These are phyloP conservation scores for Diaporthe longicolla DNA, from an alignment of 2,329 filamentous ascomycete species.

Conservation along the genomic window DNA sequence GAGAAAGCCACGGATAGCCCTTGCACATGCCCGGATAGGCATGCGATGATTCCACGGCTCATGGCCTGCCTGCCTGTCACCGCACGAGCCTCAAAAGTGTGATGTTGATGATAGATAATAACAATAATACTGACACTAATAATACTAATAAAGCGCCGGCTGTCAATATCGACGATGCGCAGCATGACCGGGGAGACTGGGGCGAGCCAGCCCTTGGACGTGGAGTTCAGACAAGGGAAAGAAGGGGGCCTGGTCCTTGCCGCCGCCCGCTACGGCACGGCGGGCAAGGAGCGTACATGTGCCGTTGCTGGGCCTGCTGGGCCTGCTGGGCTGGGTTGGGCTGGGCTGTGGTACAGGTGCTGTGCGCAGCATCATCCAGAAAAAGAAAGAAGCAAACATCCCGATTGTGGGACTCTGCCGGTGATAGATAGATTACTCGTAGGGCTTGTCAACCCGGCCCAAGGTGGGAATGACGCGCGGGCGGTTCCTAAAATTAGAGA, in stretches of 20 bases:
- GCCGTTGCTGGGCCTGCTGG: not conserved
- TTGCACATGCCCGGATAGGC: conserved; percentile 20
- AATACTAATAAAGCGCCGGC: not conserved
- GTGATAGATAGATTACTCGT: conserved; percentile 28
- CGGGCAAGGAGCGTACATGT: not conserved
- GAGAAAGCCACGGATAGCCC: conserved; percentile 17
- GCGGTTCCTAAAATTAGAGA: conserved; percentile 30
- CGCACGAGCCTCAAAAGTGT: conserved; percentile 12
- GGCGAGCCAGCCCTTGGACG: not conserved
- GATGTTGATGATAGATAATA: conserved; percentile 4
- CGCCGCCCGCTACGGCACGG: conserved; percentile 7
- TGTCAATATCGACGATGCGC: conserved; percentile 15
- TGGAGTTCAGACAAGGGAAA: not conserved
- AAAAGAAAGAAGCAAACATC: not conserved
- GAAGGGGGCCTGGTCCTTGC: conserved; percentile 22
- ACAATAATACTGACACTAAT: not conserved
- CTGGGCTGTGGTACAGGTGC: not conserved
- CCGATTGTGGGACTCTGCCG: conserved; percentile 11
- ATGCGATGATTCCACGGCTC: conserved; percentile 19
- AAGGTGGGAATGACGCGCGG: conserved; percentile 28
- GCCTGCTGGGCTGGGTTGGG: not conserved
- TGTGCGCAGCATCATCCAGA: not conserved
- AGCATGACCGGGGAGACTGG: not conserved
- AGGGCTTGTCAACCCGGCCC: conserved; percentile 27
- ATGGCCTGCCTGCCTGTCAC: not conserved